Conservation (phyloP, 1,284 basidiomycete species). For the Cryptococcus sp. region DNA sequence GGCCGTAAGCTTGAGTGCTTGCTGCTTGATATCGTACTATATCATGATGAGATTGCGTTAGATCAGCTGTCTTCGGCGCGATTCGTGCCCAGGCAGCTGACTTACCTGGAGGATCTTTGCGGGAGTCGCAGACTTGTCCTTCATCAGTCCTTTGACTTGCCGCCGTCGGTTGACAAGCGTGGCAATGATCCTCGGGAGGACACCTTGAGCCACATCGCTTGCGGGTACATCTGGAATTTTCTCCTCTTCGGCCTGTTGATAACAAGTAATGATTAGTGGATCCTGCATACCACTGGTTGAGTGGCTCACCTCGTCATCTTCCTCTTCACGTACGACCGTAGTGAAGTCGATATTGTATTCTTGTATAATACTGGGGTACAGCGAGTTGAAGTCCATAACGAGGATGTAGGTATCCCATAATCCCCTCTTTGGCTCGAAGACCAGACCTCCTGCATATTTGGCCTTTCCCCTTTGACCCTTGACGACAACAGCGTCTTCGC, state of each 20-base stretch:
- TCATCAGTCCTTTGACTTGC: slow-evolving; percentile 94
- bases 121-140: slow-evolving; percentile 73
- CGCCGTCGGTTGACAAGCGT: slow-evolving; percentile 86
- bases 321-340: slow-evolving; percentile 76
- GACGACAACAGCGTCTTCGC: slow-evolving; percentile 60
- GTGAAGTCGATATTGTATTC: slow-evolving; percentile 99
- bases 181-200: slow-evolving; percentile 93
- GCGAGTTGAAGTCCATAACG: slow-evolving; percentile 99
- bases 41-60: not conserved
- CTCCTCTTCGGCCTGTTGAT: slow-evolving; percentile 61
- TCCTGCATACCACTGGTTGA: slow-evolving; percentile 1
- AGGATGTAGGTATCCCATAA: slow-evolving; percentile 97
- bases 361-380: slow-evolving; percentile 99
- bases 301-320: slow-evolving; percentile 60
- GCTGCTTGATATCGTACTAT: slow-evolving; percentile 94
- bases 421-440: slow-evolving; percentile 94
- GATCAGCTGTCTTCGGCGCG: not conserved
- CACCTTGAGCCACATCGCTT: slow-evolving; percentile 73
- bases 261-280: not conserved
- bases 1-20: slow-evolving; percentile 95
- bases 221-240: slow-evolving; percentile 87
- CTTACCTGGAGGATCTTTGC: slow-evolving; percentile 81
- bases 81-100: not conserved
- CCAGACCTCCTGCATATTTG: slow-evolving; percentile 98
- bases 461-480: slow-evolving; percentile 76